Base-by-base conservation (phyloP, 2,329 filamentous ascomycete genomes). In the Arthrobotrys entomopaga region DNA sequence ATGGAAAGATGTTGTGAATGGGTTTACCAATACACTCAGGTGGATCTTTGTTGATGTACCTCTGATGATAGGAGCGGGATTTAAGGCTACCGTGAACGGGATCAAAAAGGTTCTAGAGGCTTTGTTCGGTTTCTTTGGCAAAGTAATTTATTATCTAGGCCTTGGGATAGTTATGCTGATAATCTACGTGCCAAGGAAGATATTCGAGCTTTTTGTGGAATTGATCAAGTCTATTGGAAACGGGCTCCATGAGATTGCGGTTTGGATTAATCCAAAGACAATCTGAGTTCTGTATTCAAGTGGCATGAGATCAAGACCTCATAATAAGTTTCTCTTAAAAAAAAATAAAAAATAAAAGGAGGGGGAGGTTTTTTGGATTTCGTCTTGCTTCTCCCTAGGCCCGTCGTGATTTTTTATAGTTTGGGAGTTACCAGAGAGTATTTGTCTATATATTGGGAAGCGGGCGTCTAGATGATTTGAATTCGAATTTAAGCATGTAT, bases 21-120 rank as follows among this genome's bases (percentile, higher is more conserved):
- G 83, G 4, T 77, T 81, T 2, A 77, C 82, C 10, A 80, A 83
- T 15, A 77, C 83, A 15, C 79, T 81, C 2, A 75, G 53, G 26
- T 75, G 24, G 10, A 64, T 75, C 24, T 75, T 75, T 38, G 48
- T 75, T 8, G 60, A 58, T 22, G 43, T 69, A 34, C 71, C 71
- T 6, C 29, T 29, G n/a, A 65, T 63, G 61, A 46, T 75, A 7
- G 40, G 26, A 20, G 26, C 57, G 6, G 71, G 65, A 2, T 11
- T 70, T 34, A 16, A 46, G n/a, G n/a, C 48, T 6, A 67, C 70
- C 0, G 63, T 46, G 3, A 70, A 70, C n/a, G 56, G 67, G 6
- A 60, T 70, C 13, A 65, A 70, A 49, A 70, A 70, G 54, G 59
- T 61, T 6, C 34, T 75, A 15, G 57, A 60, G 48, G 46, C 65